Evolutionary conservation across 176 grass and related monocot species (phyloP).

Genomic region (Triticum timopheevii): DNA sequence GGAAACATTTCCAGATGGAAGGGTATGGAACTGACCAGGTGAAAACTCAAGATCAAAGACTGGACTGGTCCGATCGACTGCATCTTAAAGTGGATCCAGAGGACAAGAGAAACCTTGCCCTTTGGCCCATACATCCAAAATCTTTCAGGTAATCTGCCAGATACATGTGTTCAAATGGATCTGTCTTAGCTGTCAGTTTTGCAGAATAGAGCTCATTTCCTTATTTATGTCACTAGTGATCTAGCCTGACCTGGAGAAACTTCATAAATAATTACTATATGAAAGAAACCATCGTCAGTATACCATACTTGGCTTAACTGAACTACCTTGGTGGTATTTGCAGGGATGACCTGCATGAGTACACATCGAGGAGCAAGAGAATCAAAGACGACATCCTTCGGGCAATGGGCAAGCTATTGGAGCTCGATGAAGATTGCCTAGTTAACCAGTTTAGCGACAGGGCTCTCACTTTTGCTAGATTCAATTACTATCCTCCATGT

Average conservation of each 20-base stretch:
- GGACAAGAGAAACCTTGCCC: conserved; percentile 33
- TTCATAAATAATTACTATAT: not conserved
- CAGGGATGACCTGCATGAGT: conserved; percentile 56
- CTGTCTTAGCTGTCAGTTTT: not conserved
- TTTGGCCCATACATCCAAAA: conserved; percentile 51
- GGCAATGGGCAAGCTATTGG: conserved; percentile 27
- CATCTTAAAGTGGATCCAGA: conserved; percentile 62
- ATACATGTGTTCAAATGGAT: not conserved
- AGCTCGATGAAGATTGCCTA: conserved; percentile 34
- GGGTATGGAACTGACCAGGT: conserved; percentile 62
- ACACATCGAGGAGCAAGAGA: conserved; percentile 30
- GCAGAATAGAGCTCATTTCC: not conserved
- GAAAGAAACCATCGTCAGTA: no score
- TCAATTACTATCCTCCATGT: conserved; percentile 57
- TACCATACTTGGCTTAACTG: not conserved
- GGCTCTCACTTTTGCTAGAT: conserved; percentile 21
- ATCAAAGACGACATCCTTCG: conserved; percentile 29
- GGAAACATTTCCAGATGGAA: conserved; percentile 54
- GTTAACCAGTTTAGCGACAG: conserved; percentile 24
- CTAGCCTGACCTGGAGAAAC: not conserved
- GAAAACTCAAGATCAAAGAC: conserved; percentile 31
- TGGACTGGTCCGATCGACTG: conserved; percentile 59
- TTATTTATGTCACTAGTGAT: not conserved
- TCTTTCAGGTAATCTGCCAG: conserved; percentile 42
- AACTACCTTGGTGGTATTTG: not conserved